These are phyloP conservation scores for Moniliophthora roreri DNA, from an alignment of 1,284 basidiomycete genomes.

Conservation along the genomic window DNA sequence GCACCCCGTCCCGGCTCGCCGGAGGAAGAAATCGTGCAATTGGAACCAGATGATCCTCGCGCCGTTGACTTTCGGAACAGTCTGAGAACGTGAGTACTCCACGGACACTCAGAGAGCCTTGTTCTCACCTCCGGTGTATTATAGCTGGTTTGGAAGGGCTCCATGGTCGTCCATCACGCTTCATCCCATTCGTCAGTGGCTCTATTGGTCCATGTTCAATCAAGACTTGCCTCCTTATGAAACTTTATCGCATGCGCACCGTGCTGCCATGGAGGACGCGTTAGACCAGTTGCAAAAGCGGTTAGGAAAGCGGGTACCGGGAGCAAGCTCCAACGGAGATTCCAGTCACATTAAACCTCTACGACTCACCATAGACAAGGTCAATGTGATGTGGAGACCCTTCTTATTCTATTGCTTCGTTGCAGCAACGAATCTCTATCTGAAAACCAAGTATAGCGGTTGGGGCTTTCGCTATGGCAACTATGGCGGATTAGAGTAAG, in stretches of 20 bases:
- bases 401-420: slow-evolving; percentile 69
- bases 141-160: slow-evolving; percentile 66
- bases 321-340: slow-evolving; percentile 40
- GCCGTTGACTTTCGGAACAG: slow-evolving; percentile 76
- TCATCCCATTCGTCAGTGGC: slow-evolving; percentile 72
- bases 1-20: slow-evolving; percentile 58
- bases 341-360: slow-evolving; percentile 59
- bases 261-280: slow-evolving; percentile 55
- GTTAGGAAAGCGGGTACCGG: slow-evolving; percentile 64
- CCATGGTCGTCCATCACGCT: slow-evolving; percentile 73
- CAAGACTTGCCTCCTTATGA: slow-evolving; percentile 53
- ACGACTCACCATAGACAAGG: slow-evolving; percentile 78
- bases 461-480: slow-evolving; percentile 50
- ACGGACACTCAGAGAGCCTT: neutral
- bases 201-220: slow-evolving; percentile 85
- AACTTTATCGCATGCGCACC: slow-evolving; percentile 44
- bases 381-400: slow-evolving; percentile 70
- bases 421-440: slow-evolving; percentile 50
- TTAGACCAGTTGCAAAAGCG: slow-evolving; percentile 71
- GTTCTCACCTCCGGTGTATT: neutral
- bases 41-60: slow-evolving; percentile 65
- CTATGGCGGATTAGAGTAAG: slow-evolving; percentile 65
- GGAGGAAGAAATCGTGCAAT: slow-evolving; percentile 53
- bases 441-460: slow-evolving; percentile 46
- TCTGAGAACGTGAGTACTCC: slow-evolving; percentile 50